These are phyloP conservation scores for Colletotrichum sp. DNA, from an alignment of 2,329 filamentous ascomycete genomes.

Conservation along the genomic window DNA sequence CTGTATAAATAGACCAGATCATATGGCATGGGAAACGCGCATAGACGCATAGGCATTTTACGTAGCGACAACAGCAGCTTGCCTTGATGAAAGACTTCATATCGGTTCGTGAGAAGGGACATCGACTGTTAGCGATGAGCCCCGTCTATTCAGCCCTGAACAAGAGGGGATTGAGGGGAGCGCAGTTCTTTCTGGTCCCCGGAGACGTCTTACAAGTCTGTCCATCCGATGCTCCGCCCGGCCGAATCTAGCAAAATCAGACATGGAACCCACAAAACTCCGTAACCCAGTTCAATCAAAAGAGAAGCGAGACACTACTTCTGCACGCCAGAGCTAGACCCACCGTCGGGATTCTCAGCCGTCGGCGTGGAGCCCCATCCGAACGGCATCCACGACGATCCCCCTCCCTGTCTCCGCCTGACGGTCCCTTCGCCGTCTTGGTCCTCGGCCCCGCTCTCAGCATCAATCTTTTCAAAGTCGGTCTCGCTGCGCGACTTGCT, in stretches of 20 bases:
- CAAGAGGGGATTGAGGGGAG: background rate
- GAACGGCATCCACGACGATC: conserved; percentile 57
- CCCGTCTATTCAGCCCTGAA: background rate
- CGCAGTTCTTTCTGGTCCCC: conserved; percentile 16
- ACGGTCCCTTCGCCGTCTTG: conserved; percentile 40
- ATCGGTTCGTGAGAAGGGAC: background rate
- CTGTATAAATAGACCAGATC: background rate
- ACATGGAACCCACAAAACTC: conserved; percentile 28
- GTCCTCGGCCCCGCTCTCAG: conserved; percentile 66
- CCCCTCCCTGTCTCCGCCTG: conserved; percentile 32
- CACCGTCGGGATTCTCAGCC: conserved; percentile 25
- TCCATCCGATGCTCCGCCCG: conserved; percentile 7
- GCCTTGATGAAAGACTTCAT: background rate
- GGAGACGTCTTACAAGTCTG: conserved; percentile 12
- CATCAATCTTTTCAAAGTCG: conserved; percentile 89
- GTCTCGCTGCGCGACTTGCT: conserved; percentile 85
- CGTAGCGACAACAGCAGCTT: background rate
- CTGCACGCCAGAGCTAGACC: conserved; percentile 45
- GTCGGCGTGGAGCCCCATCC: conserved; percentile 37
- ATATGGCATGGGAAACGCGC: background rate
- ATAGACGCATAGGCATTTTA: background rate
- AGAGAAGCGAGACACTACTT: conserved; percentile 21
- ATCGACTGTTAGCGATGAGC: conserved; percentile 1
- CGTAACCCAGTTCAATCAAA: background rate
- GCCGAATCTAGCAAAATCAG: conserved; percentile 7